Base-by-base conservation (phyloP, 2,329 filamentous ascomycete species). In the Fusarium sp. region DNA sequence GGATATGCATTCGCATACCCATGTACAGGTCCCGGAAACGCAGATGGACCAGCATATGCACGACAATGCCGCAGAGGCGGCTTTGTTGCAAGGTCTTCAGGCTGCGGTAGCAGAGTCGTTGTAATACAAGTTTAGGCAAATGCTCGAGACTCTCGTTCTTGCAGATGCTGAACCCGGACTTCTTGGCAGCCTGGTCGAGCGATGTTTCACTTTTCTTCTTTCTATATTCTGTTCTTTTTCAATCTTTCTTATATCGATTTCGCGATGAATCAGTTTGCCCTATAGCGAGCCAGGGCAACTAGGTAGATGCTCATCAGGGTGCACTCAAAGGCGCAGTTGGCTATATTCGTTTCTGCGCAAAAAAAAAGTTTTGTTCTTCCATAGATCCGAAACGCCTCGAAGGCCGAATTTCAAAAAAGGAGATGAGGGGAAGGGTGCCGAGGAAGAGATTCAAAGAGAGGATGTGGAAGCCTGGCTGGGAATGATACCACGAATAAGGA, bases 41-140 rank as follows among this genome's bases (percentile, higher is more conserved):
- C 56, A 72, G 8, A 52, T 59, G 50, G 71, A 75, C 10, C 62
- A 65, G 28, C 62, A 65, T 26, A 49, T 72, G 57, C 71, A 79
- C 53, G 77, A 79, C 55, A 77, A 79, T 37, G 77, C 74, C 23
- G 76, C 76, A 15, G 78, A 80, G 54, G 77, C 74, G 20, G 77
- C 77, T 23, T 67, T 80, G 16, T 56, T 80, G 8, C 76, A 80
- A 57, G 77, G 77, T 7, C 73, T 80, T 2, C 78, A 80, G 52
- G 77, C 76, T 10, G 78, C 74, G 9, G 75, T 80, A 40, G 77
- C 78, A 52, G 73, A 74, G 45, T 69, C 68, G 7, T 23, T 72
- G 49, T 74, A 53, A 66, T 55, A 42, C 41, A 51, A 36, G 12
- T 62, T 52, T 56, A 12, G 38, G 51, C 47, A 40, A 37, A 40